phyloP scores from a whole-genome alignment of 257 asterid species.

The Solanum sejunctum region DNA sequence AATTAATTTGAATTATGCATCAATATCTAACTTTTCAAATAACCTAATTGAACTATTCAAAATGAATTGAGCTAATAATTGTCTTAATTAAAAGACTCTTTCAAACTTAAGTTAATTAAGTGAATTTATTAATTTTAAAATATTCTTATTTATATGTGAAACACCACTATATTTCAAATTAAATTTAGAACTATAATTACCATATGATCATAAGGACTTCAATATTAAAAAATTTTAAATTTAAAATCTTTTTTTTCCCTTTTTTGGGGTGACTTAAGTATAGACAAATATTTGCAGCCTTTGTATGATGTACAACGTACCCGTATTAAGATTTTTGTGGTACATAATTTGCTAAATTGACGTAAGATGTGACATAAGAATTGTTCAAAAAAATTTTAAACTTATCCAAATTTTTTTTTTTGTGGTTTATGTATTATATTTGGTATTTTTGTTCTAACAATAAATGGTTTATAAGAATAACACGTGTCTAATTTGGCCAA shows the following conservation, averaged over 20 bases:
- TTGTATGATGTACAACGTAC: neutral
- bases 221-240: neutral
- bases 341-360: neutral
- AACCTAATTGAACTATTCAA: no score
- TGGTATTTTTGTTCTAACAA: neutral
- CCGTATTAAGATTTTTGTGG: neutral
- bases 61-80: no score
- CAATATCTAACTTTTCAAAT: no score
- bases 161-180: neutral
- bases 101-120: neutral
- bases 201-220: neutral
- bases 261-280: neutral
- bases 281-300: neutral
- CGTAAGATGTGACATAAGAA: constrained; percentile 1
- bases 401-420: neutral
- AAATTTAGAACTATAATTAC: neutral
- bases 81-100: no score
- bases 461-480: neutral
- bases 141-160: neutral
- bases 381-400: neutral
- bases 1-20: neutral
- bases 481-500: neutral
- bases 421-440: neutral
- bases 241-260: neutral
- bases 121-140: neutral